These are phyloP conservation scores for Gossypium arboreum DNA, from an alignment of 345 rosid genomes.

Conservation along the genomic window DNA sequence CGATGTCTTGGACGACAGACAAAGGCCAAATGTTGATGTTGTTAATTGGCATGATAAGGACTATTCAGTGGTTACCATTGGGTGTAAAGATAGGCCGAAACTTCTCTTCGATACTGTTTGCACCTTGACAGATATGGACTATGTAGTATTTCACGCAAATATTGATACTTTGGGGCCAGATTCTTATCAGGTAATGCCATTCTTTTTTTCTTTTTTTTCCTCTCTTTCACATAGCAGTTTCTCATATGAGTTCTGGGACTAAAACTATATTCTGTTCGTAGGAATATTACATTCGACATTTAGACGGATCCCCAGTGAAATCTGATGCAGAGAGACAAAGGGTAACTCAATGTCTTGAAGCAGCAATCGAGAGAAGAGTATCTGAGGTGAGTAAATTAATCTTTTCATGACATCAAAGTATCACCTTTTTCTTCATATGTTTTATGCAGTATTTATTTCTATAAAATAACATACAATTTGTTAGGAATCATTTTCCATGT, in stretches of 20 bases:
- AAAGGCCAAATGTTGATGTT: slow-evolving; percentile 66
- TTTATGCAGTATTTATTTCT: background rate
- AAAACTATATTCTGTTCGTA: slow-evolving; percentile 17
- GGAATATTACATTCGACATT: slow-evolving; percentile 77
- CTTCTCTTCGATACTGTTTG: slow-evolving; percentile 86
- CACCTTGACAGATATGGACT: slow-evolving; percentile 92
- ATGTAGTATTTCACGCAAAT: slow-evolving; percentile 54
- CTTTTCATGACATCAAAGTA: slow-evolving; percentile 3
- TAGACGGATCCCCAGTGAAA: slow-evolving; percentile 66
- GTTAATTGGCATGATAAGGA: slow-evolving; percentile 79
- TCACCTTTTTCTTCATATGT: background rate
- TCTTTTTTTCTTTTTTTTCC: background rate
- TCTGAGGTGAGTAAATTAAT: slow-evolving; percentile 54
- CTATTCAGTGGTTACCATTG: slow-evolving; percentile 76
- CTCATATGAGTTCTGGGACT: background rate
- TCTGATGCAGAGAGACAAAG: slow-evolving; percentile 77
- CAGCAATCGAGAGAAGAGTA: slow-evolving; percentile 89
- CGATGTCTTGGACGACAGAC: slow-evolving; percentile 51
- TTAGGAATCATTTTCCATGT: background rate
- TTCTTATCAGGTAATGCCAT: slow-evolving; percentile 41
- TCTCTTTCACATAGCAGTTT: background rate
- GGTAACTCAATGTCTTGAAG: slow-evolving; percentile 85
- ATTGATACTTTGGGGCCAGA: slow-evolving; percentile 31
- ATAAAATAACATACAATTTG: background rate
- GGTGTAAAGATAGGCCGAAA: slow-evolving; percentile 88